Evolutionary conservation across 2,329 filamentous ascomycete species (phyloP), one percentile per base, ranked within the genome.

Genomic region (Fusarium drepaniforme): DNA sequence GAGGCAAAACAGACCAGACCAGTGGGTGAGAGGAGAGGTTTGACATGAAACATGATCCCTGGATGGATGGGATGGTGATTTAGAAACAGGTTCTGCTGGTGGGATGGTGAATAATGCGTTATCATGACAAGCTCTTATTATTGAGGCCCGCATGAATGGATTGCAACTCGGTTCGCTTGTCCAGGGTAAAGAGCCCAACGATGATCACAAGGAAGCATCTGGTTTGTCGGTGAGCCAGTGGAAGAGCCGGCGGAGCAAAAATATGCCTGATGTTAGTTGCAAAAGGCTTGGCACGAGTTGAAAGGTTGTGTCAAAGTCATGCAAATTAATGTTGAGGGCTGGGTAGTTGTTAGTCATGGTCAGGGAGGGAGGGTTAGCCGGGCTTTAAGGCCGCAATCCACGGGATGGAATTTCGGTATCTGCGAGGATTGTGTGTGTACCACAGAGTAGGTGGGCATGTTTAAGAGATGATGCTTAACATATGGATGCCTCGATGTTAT

Each of bases 301-400:
- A 72, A 71, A 65, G 60, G 67, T 70, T 78, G 76, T 77, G 76
- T 78, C 76, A 78, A 75, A 69, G 73, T 78, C 76, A 78, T 78
- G 76, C 76, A 78, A 76, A 77, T 53, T 53, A 53, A 53, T 72
- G 44, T 51, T 63, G 46, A 62, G 59, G 65, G 49, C 44, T 66
- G 61, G 42, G 51, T 65, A 57, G 49, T 44, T 73, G 42, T 78
- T 78, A 77, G 76, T 78, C 76, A 78, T 75, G 64, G 67, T 68
- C 46, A 70, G 67, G 70, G 33, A 35, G 33, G 33, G 58, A 73
- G 62, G 49, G 46, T 42, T 59, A 51, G 61, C 73, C 53, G 35
- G 61, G 33, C 57, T 60, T 66, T 40, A 63, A 62, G 59, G 68
- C 40, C 38, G n/a, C 49, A 58, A 42, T 35, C 13, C 33, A 58